phyloP scores from a whole-genome alignment of 306 rosid species.

The Arachis stenosperma region DNA sequence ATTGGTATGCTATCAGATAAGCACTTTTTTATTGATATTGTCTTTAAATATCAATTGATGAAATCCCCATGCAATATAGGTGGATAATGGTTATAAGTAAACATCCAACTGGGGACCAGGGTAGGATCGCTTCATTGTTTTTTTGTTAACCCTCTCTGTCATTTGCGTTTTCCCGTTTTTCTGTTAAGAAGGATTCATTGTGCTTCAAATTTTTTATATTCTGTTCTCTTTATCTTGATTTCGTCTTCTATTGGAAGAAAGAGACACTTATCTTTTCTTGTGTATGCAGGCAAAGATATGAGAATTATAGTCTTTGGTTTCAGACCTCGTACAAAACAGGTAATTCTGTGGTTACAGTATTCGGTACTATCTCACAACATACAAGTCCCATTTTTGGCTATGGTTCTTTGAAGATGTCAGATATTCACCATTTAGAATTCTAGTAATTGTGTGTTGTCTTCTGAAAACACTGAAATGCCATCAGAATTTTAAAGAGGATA shows the following conservation, averaged over 20 bases:
- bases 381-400: background rate
- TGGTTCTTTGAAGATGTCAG: conserved; percentile 13
- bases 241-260: conserved; percentile 14
- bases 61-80: conserved; percentile 4
- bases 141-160: background rate
- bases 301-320: conserved; percentile 90
- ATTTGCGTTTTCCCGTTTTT: background rate
- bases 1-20: conserved; percentile 68
- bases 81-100: conserved; percentile 9
- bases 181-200: conserved; percentile 19
- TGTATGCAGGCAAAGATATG: conserved; percentile 92
- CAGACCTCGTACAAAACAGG: conserved; percentile 93
- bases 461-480: conserved; percentile 12
- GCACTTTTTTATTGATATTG: conserved; percentile 22
- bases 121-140: background rate
- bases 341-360: conserved; percentile 36
- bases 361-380: conserved; percentile 21
- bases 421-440: background rate
- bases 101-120: background rate
- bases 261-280: conserved; percentile 34
- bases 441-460: background rate
- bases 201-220: conserved; percentile 28
- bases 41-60: conserved; percentile 30
- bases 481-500: background rate
- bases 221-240: background rate